phyloP scores from a whole-genome alignment of 108 stramenopile species.

The Skeletonema potamos region DNA sequence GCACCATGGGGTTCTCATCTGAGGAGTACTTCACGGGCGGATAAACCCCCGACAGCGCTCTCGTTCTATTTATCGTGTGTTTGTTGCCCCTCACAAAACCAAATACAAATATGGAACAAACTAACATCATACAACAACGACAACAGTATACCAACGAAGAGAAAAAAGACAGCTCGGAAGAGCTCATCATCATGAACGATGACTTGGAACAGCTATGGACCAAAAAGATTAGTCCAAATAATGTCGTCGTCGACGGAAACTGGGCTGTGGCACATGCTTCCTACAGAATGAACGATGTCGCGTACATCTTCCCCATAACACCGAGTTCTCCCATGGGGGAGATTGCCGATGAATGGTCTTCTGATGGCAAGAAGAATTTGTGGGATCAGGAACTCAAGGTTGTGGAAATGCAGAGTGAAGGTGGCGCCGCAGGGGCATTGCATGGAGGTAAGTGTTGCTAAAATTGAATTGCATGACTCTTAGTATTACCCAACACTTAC shows the following conservation, averaged over 20 bases:
- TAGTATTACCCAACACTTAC: too few species aligned
- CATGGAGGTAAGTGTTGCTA: too few species aligned
- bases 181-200: neutral
- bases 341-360: slow-evolving; percentile 64
- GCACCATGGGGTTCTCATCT: too few species aligned
- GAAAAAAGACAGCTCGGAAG: neutral
- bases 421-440: slow-evolving; percentile 63
- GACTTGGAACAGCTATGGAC: neutral
- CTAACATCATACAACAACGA: neutral
- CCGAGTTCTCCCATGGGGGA: slow-evolving; percentile 62
- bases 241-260: neutral
- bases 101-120: neutral
- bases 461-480: too few species aligned
- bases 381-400: slow-evolving; percentile 66
- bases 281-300: slow-evolving; percentile 65
- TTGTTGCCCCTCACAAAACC: neutral
- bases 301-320: slow-evolving; percentile 71
- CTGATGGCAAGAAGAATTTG: slow-evolving; percentile 45
- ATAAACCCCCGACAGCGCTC: neutral
- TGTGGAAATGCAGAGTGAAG: slow-evolving; percentile 61
- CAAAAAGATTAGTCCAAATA: neutral
- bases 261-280: slow-evolving; percentile 61
- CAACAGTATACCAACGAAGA: neutral
- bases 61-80: neutral
- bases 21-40: too few species aligned